Evolutionary conservation across 2,329 filamentous ascomycete genomes (phyloP).

Genomic region (Bipolaris sorokiniana): DNA sequence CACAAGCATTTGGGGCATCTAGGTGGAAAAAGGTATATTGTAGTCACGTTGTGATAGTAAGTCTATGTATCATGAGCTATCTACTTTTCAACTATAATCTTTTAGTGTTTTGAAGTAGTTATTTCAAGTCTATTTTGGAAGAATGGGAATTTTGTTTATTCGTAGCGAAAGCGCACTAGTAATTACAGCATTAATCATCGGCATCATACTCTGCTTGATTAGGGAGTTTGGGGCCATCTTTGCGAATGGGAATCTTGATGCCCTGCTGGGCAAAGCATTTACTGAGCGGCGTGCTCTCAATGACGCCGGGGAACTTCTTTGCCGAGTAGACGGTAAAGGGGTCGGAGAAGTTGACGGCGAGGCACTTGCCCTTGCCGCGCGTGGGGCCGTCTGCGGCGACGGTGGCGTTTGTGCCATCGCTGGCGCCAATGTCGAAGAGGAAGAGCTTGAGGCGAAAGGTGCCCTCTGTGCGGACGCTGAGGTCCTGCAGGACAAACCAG

Average conservation of each 20-base stretch:
- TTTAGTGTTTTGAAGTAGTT: no score
- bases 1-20: no score
- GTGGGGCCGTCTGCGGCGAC: conserved; percentile 59
- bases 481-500: conserved; percentile 96
- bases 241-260: conserved; percentile 95
- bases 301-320: conserved; percentile 98
- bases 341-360: conserved; percentile 86
- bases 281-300: conserved; percentile 88
- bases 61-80: no score
- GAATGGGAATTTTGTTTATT: no score
- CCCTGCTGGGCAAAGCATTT: conserved; percentile 93
- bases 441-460: conserved; percentile 77
- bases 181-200: conserved; percentile 38
- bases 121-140: no score
- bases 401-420: conserved; percentile 57
- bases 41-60: no score
- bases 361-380: conserved; percentile 76
- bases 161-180: no score
- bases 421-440: conserved; percentile 82
- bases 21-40: no score
- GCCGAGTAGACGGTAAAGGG: conserved; percentile 93
- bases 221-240: conserved; percentile 69
- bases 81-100: no score
- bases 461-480: conserved; percentile 93
- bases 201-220: conserved; percentile 55